A percentile compares a stretch with the other conserved stretches of the same genome.
phyloP scores from a whole-genome alignment of 1,284 basidiomycete species.

The Heterobasidion occidentale region DNA sequence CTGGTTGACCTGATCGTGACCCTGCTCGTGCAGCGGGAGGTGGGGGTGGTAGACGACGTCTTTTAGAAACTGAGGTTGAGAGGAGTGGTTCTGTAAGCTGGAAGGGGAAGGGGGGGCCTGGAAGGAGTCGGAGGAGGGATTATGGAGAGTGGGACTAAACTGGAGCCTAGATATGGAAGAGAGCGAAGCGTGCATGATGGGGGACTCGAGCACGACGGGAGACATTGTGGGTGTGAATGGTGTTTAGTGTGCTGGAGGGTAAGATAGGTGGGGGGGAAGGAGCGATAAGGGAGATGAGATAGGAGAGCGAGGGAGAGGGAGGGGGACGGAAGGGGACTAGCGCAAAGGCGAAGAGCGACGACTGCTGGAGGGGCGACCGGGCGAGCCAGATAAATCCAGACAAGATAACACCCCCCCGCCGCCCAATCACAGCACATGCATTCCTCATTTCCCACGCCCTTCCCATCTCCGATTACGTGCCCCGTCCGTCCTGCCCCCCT shows the following conservation, averaged over 20 bases:
- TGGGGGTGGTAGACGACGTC: background rate
- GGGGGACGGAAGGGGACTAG: background rate
- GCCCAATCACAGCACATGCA: background rate
- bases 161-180: slow-evolving; percentile 1
- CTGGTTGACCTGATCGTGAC: background rate
- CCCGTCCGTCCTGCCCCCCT: background rate
- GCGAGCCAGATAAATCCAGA: background rate
- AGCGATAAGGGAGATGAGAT: background rate
- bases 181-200: slow-evolving; percentile 21
- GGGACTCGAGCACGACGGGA: slow-evolving; percentile 36
- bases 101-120: background rate
- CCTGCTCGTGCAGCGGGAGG: background rate
- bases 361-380: background rate
- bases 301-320: slow-evolving; percentile 2
- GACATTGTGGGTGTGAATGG: slow-evolving; percentile 19
- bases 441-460: slow-evolving; percentile 9
- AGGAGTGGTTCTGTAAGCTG: background rate
- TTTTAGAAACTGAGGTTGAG: background rate
- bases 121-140: background rate
- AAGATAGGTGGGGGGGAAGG: slow-evolving; percentile 3
- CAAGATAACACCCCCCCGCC: background rate
- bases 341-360: background rate
- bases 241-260: background rate
- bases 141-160: background rate
- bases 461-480: background rate